Evolutionary conservation across 805 yeast genomes (phyloP).

Genomic region (Saccharomycopsis schoenii): DNA sequence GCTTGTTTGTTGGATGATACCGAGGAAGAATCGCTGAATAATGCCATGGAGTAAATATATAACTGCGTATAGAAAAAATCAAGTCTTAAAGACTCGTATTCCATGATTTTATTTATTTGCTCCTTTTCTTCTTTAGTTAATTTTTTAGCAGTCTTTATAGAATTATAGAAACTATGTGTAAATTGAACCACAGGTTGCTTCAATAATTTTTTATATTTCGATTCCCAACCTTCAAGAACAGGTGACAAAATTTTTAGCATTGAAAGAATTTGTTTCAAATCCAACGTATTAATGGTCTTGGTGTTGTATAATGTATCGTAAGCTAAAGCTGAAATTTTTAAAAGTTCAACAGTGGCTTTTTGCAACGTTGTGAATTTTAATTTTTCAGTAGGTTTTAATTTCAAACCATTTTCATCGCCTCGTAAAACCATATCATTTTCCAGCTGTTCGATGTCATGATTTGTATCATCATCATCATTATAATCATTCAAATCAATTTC

Average conservation of each 20-base stretch:
- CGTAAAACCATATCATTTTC: slow-evolving; percentile 21
- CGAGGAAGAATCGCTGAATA: slow-evolving; percentile 33
- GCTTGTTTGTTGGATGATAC: slow-evolving; percentile 18
- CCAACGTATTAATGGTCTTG: slow-evolving; percentile 33
- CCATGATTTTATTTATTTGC: slow-evolving; percentile 33
- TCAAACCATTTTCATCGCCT: slow-evolving; percentile 26
- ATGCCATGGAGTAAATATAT: slow-evolving; percentile 75
- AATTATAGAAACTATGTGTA: slow-evolving; percentile 24
- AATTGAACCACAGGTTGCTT: slow-evolving; percentile 31
- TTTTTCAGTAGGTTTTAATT: slow-evolving; percentile 4
- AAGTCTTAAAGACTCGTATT: slow-evolving; percentile 61
- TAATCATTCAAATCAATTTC: slow-evolving; percentile 49
- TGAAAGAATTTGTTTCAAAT: slow-evolving; percentile 58
- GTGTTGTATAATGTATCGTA: slow-evolving; percentile 74
- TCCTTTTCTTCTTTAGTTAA: slow-evolving; percentile 26
- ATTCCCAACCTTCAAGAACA: slow-evolving; percentile 68
- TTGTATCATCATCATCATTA: slow-evolving; percentile 22
- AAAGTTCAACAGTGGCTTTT: slow-evolving; percentile 67
- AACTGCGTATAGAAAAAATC: slow-evolving; percentile 80
- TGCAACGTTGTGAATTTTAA: slow-evolving; percentile 53
- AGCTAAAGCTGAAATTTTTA: slow-evolving; percentile 71
- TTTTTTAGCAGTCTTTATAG: slow-evolving; percentile 9
- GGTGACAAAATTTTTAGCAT: slow-evolving; percentile 68
- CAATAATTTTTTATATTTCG: slow-evolving; percentile 47
- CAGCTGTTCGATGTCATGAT: slow-evolving; percentile 19